Percentiles rank a stretch among this genome's conserved stretches.
These are phyloP conservation scores for Aegilops speltoides DNA, from an alignment of 176 grass and related monocot genomes.

Conservation along the genomic window DNA sequence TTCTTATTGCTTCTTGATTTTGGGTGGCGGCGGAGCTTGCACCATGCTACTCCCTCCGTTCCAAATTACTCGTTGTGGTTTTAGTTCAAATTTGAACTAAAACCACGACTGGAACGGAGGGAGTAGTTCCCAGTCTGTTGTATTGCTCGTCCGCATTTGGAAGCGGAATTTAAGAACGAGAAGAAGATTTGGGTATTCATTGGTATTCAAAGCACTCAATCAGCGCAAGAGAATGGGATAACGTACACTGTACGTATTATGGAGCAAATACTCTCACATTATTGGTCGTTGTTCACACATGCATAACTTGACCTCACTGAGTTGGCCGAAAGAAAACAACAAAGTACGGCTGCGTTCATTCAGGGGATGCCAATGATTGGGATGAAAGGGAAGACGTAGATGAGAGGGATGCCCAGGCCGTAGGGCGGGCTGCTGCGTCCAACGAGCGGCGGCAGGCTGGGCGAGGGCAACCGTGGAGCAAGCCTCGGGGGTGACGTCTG, in stretches of 20 bases:
- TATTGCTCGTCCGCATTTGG: background rate
- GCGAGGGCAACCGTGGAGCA: background rate
- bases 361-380: constrained; percentile 30
- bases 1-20: background rate
- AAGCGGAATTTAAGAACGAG: background rate
- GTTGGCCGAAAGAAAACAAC: background rate
- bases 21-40: background rate
- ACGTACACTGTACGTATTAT: background rate
- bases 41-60: no score
- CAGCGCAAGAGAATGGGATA: no score
- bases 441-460: background rate
- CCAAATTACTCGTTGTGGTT: no score
- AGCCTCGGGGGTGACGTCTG: background rate
- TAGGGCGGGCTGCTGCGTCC: background rate
- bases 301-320: background rate
- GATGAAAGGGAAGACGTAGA: constrained; percentile 53
- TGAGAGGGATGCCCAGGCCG: constrained; percentile 31
- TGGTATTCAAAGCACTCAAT: no score
- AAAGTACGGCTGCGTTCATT: background rate
- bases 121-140: background rate
- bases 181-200: no score
- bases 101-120: no score
- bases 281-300: background rate
- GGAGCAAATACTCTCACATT: background rate
- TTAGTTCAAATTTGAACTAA: no score